Conservation (phyloP, 2,329 filamentous ascomycete species). For the Tolypocladium tropicale region DNA sequence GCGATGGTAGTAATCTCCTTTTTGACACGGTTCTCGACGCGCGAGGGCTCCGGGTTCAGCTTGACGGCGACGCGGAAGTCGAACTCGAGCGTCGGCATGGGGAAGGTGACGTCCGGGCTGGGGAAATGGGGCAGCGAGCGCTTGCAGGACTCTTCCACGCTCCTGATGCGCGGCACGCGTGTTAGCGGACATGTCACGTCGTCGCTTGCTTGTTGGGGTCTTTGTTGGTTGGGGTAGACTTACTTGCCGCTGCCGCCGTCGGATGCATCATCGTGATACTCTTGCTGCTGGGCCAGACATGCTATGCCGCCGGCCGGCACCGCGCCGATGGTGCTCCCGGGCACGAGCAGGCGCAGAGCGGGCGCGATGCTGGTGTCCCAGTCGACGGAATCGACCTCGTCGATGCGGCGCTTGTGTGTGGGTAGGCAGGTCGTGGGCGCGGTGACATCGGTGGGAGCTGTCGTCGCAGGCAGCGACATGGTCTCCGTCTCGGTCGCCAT, state of each 20-base stretch:
- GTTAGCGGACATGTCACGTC: not conserved
- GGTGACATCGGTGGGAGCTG: slow-evolving; percentile 19
- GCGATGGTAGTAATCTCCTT: slow-evolving; percentile 40
- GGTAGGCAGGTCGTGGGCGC: slow-evolving; percentile 13
- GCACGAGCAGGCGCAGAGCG: slow-evolving; percentile 2
- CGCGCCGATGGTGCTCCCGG: not conserved
- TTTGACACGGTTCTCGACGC: slow-evolving; percentile 30
- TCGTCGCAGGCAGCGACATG: slow-evolving; percentile 19
- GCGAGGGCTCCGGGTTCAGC: slow-evolving; percentile 31
- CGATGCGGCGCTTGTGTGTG: slow-evolving; percentile 4
- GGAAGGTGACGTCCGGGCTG: slow-evolving; percentile 31
- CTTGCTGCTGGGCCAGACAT: not conserved
- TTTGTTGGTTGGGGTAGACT: too few species aligned
- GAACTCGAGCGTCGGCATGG: slow-evolving; percentile 34
- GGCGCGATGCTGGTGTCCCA: slow-evolving; percentile 20
- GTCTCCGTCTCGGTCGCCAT: slow-evolving; percentile 24
- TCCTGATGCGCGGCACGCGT: slow-evolving; percentile 8
- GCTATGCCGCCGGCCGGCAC: not conserved
- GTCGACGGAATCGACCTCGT: slow-evolving; percentile 9
- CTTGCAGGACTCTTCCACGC: slow-evolving; percentile 26
- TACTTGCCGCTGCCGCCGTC: not conserved
- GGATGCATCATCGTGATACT: not conserved
- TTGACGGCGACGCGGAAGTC: slow-evolving; percentile 40
- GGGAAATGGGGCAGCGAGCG: slow-evolving; percentile 28
- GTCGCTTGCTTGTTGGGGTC: too few species aligned